Percentiles rank a stretch among this genome's conserved stretches.
These are phyloP conservation scores for Beta vulgaris DNA, from an alignment of 148 eudicot species.

Conservation along the genomic window DNA sequence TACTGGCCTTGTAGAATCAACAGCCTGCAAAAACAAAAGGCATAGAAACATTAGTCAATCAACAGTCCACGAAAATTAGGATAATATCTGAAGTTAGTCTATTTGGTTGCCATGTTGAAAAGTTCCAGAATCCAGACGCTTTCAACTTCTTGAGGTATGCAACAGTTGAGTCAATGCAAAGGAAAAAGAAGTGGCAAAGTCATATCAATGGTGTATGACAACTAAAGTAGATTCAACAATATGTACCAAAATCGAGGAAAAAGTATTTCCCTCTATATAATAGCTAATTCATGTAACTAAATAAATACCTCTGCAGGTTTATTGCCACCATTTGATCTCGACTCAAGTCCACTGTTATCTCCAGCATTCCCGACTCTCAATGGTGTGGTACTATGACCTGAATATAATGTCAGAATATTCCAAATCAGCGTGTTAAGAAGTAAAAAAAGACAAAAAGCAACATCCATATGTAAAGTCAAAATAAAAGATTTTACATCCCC, in stretches of 20 bases:
- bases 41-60: background rate
- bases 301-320: slow-evolving; percentile 44
- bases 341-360: slow-evolving; percentile 32
- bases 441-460: background rate
- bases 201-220: background rate
- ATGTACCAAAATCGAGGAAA: background rate
- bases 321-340: slow-evolving; percentile 39
- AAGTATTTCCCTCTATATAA: background rate
- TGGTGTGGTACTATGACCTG: slow-evolving; percentile 38
- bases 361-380: slow-evolving; percentile 35
- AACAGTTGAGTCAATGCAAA: background rate
- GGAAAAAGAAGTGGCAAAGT: background rate
- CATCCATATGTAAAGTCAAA: background rate
- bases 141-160: background rate
- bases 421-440: slow-evolving; percentile 11
- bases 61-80: too few species aligned
- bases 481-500: background rate
- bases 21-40: slow-evolving; percentile 41
- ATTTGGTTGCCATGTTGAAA: background rate
- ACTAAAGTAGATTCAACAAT: background rate
- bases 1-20: slow-evolving; percentile 38
- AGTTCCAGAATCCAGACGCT: background rate
- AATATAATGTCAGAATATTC: slow-evolving; percentile 12
- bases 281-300: background rate
- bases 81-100: background rate